phyloP scores from a whole-genome alignment of 2,329 filamentous ascomycete species.

The Ophiobolus disseminans region DNA sequence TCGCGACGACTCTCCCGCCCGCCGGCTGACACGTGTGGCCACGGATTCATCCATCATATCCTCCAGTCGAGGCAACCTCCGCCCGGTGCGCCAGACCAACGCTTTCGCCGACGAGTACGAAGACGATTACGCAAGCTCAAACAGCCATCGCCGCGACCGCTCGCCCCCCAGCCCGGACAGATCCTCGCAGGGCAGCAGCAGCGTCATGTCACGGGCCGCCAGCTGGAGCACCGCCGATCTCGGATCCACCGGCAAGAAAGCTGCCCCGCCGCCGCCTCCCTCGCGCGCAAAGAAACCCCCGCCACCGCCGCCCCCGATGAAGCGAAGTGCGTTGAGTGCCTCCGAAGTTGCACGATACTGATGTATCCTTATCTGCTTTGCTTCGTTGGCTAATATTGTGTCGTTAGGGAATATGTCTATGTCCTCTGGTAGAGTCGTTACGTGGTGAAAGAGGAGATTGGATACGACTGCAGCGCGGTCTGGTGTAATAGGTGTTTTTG shows the following conservation, averaged over 20 bases:
- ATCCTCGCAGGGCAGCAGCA: conserved; percentile 52
- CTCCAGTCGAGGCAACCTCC: conserved; percentile 57
- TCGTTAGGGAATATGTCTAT: conserved; percentile 23
- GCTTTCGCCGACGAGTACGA: conserved; percentile 48
- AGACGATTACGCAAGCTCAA: conserved; percentile 38
- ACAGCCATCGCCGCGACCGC: conserved; percentile 50
- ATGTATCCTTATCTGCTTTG: conserved; percentile 12
- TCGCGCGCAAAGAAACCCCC: conserved; percentile 70
- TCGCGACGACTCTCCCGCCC: conserved; percentile 60
- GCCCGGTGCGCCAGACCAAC: conserved; percentile 47
- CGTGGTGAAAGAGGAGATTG: conserved; percentile 14
- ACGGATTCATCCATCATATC: conserved; percentile 62
- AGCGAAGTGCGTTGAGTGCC: conserved; percentile 60
- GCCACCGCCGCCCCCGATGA: conserved; percentile 69
- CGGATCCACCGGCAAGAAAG: conserved; percentile 55
- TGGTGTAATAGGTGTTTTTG: conserved; percentile 17
- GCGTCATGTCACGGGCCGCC: conserved; percentile 57
- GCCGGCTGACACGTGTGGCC: conserved; percentile 58
- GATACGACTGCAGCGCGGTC: conserved; percentile 33
- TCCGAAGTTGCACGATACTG: conserved; percentile 48
- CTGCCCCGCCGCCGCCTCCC: conserved; percentile 64
- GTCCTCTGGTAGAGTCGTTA: conserved; percentile 20
- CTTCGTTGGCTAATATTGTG: conserved; percentile 21
- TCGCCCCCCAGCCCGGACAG: conserved; percentile 61
- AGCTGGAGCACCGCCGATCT: conserved; percentile 55